Conservation (phyloP, 2,329 filamentous ascomycete genomes). For the Truncatella angustata region DNA sequence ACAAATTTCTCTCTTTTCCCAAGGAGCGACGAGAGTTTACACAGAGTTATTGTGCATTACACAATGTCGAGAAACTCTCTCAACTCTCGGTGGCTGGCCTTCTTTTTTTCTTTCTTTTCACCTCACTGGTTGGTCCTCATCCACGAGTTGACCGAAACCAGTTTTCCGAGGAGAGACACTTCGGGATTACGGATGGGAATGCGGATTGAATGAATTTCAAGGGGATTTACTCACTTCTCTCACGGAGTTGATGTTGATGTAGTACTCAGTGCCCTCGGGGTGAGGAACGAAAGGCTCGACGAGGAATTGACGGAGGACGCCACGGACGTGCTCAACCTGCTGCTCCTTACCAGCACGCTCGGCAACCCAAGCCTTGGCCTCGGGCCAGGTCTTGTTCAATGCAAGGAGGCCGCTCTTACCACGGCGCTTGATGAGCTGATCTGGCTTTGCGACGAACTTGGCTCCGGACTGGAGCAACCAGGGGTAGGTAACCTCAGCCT, state of each 20-base stretch:
- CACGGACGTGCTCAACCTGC: constrained; percentile 87
- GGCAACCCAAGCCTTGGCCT: constrained; percentile 92
- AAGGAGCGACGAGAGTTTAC: too few relatives aligned
- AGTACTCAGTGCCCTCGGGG: constrained; percentile 94
- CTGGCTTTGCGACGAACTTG: constrained; percentile 98
- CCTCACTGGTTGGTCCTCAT: background rate
- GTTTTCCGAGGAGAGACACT: background rate
- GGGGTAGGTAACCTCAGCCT: constrained; percentile 94
- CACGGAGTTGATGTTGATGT: constrained; percentile 99
- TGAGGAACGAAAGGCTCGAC: constrained; percentile 99
- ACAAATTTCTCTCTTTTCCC: constrained; percentile 1
- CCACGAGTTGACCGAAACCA: background rate
- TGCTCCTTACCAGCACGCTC: constrained; percentile 88
- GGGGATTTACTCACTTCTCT: constrained; percentile 77
- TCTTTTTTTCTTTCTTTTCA: background rate
- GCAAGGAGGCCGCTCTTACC: constrained; percentile 97
- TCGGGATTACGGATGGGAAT: constrained; percentile 11
- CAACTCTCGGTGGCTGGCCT: too few relatives aligned
- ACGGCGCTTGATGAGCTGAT: constrained; percentile 99
- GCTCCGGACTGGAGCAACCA: constrained; percentile 82
- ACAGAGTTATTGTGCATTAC: too few relatives aligned
- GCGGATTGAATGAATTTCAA: background rate
- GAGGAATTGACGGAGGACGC: constrained; percentile 89
- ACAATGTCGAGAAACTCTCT: too few relatives aligned
- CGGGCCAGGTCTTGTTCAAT: constrained; percentile 95